Evolutionary conservation across 2,329 filamentous ascomycete species (phyloP), one percentile per base, ranked within the genome.

Genomic region (Penicillium sp.): DNA sequence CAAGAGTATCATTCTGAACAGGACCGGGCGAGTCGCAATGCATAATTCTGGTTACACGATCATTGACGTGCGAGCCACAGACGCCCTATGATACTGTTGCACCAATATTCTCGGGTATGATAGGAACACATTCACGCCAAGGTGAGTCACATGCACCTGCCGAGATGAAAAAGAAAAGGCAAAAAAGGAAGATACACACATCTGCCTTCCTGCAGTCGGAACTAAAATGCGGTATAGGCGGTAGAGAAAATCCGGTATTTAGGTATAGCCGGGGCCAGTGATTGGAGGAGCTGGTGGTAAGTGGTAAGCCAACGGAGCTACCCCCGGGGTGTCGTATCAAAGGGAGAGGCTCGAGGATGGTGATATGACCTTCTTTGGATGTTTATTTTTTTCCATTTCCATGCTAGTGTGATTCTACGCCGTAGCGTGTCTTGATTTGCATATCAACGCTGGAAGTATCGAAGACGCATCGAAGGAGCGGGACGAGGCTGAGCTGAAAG

Each of bases 391-490:
- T 31, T 23, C 39, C n/a, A 43, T 41, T 53, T 54, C 19, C 38
- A 38, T 16, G 21, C 23, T 54, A 54, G 55, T 44, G 45, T 36
- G 39, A 4, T 33, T 6, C 25, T 43, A 55, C 38, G 38, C 49
- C 39, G 48, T 40, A 33, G 52, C 46, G 11, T 44, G 19, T n/a
- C 15, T 41, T 15, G 29, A 27, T 16, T 43, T 51, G 46, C 50
- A 47, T 40, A 50, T 48, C 40, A 60, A 16, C 23, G 15, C 23
- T 44, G 38, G 46, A 55, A 64, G 66, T 60, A 69, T 66, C 62
- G 69, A 70, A 70, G 66, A 67, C 60, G 69, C 68, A 69, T 69
- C 65, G 67, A 70, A 70, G 62, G 50, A 63, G 57, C 51, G 27
- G 36, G 58, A 53, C 48, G 63, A 58, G 61, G 63, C 63, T 60